Evolutionary conservation across 805 yeast genomes (phyloP).

Genomic region (Candida pseudofarinosa): DNA sequence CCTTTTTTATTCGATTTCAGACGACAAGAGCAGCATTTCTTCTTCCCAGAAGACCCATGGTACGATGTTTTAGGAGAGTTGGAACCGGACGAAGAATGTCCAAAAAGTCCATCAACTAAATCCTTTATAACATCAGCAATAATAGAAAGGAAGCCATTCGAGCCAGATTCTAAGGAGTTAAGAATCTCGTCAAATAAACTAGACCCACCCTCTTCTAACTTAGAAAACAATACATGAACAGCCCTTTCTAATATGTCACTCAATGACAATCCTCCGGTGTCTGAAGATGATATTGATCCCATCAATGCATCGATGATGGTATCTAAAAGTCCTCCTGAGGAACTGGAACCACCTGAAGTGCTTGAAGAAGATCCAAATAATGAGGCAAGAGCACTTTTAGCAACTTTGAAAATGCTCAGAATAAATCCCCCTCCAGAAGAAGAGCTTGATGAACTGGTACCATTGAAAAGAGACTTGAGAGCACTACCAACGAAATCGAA

Average conservation of each 20-base stretch:
- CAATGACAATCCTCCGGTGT: background rate
- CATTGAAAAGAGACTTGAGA: conserved; percentile 1
- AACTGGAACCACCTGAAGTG: conserved; percentile 3
- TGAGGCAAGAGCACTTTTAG: conserved; percentile 8
- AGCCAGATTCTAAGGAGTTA: conserved; percentile 1
- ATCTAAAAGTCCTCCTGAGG: conserved; percentile 8
- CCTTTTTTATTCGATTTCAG: conserved; percentile 13
- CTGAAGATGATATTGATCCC: conserved; percentile 8
- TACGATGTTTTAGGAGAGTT: conserved; percentile 1
- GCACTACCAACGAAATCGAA: conserved; percentile 2
- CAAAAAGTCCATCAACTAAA: conserved; percentile 12
- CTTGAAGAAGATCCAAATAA: conserved; percentile 8
- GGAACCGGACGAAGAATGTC: conserved; percentile 5
- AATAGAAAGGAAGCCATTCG: background rate
- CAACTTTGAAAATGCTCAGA: conserved; percentile 10
- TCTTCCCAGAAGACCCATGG: conserved; percentile 4
- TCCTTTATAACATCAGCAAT: conserved; percentile 4
- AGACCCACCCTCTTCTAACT: background rate
- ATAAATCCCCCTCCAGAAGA: conserved; percentile 6
- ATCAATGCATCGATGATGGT: conserved; percentile 12
- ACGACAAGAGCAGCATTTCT: conserved; percentile 23
- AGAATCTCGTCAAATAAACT: conserved; percentile 8
- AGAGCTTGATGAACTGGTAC: conserved; percentile 5
- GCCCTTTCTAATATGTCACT: conserved; percentile 1
- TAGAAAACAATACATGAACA: background rate